These are phyloP conservation scores for Penicillium subrubescens DNA, from an alignment of 495 filamentous ascomycete genomes.

Conservation along the genomic window DNA sequence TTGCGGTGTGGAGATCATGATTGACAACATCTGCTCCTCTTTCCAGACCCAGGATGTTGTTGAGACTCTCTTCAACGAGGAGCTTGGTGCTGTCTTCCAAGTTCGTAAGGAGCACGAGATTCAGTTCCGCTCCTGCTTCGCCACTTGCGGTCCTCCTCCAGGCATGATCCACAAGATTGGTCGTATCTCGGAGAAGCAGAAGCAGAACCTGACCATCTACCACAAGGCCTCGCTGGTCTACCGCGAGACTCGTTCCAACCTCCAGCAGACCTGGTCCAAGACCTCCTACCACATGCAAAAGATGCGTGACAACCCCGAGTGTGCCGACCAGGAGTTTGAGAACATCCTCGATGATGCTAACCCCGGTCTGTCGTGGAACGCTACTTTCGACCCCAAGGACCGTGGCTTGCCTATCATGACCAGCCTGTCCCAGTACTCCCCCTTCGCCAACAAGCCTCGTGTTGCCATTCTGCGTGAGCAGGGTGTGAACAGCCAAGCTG, in stretches of 20 bases:
- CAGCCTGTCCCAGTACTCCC: conserved; percentile 60
- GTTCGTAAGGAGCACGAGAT: conserved; percentile 81
- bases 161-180: conserved; percentile 83
- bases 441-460: conserved; percentile 72
- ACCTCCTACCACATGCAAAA: conserved; percentile 93
- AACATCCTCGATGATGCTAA: conserved; percentile 75
- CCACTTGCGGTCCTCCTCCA: conserved; percentile 83
- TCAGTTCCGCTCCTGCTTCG: conserved; percentile 86
- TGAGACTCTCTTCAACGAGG: conserved; percentile 88
- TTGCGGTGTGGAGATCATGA: conserved; percentile 82
- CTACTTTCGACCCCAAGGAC: conserved; percentile 80
- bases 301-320: conserved; percentile 83
- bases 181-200: conserved; percentile 63
- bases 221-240: conserved; percentile 69
- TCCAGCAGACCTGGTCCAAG: conserved; percentile 86
- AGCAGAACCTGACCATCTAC: conserved; percentile 77
- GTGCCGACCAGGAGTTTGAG: conserved; percentile 82
- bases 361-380: conserved; percentile 82
- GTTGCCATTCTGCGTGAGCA: conserved; percentile 96
- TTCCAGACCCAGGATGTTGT: conserved; percentile 64
- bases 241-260: conserved; percentile 64
- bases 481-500: conserved; percentile 91
- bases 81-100: conserved; percentile 97
- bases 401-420: conserved; percentile 69
- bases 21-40: conserved; percentile 66